phyloP scores from a whole-genome alignment of 2,329 filamentous ascomycete genomes.

The Cladobotryum protrusum region DNA sequence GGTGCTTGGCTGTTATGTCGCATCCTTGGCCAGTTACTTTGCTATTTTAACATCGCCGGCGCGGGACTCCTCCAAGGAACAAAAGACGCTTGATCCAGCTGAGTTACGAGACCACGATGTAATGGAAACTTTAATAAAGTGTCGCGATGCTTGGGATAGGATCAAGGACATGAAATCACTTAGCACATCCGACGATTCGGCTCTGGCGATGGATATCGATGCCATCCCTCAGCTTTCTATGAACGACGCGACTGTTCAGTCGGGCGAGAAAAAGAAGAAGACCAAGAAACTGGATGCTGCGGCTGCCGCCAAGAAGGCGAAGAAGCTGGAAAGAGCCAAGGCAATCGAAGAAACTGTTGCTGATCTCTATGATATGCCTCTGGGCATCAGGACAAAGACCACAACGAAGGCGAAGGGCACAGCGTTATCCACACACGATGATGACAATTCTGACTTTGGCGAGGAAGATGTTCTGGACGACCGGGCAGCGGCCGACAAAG shows the following conservation, averaged over 20 bases:
- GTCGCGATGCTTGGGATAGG: slow-evolving; percentile 72
- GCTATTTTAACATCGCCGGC: slow-evolving; percentile 80
- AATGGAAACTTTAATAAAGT: slow-evolving; percentile 78
- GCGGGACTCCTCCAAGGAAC: slow-evolving; percentile 47
- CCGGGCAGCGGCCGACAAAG: slow-evolving; percentile 78
- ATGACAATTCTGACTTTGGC: slow-evolving; percentile 82
- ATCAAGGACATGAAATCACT: slow-evolving; percentile 59
- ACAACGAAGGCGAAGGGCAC: slow-evolving; percentile 23
- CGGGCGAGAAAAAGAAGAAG: slow-evolving; percentile 23
- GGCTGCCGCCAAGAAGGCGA: slow-evolving; percentile 31
- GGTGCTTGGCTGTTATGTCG: slow-evolving; percentile 79
- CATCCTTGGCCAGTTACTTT: slow-evolving; percentile 87
- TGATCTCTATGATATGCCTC: slow-evolving; percentile 58
- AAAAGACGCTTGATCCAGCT: slow-evolving; percentile 62
- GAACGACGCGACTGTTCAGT: slow-evolving; percentile 22
- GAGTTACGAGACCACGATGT: slow-evolving; percentile 84
- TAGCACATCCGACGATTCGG: slow-evolving; percentile 32
- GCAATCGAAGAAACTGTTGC: slow-evolving; percentile 65
- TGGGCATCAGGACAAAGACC: slow-evolving; percentile 44
- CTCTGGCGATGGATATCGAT: slow-evolving; percentile 21
- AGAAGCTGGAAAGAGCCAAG: slow-evolving; percentile 44
- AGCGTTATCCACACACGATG: slow-evolving; percentile 35
- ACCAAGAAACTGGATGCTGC: slow-evolving; percentile 16
- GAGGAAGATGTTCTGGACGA: slow-evolving; percentile 78
- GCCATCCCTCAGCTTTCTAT: slow-evolving; percentile 12